phyloP scores from a whole-genome alignment of 306 rosid species.

The Fragaria ananassa region DNA sequence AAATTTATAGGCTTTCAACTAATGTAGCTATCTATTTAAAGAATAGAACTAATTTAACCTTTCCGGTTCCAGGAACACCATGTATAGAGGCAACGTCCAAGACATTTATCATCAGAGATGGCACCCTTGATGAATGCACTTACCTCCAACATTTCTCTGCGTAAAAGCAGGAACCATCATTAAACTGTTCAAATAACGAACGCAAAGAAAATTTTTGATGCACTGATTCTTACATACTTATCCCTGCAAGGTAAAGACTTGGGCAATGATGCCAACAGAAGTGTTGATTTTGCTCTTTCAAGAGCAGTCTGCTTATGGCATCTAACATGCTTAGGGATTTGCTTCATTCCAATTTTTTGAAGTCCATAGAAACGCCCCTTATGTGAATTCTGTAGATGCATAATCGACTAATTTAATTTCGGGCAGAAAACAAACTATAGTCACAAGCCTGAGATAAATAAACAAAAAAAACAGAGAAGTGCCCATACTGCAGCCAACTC shows the following conservation, averaged over 20 bases:
- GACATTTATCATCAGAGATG: constrained; percentile 74
- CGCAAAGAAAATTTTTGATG: constrained; percentile 8
- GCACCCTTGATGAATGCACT: constrained; percentile 77
- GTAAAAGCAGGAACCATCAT: constrained; percentile 26
- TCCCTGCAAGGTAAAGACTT: constrained; percentile 86
- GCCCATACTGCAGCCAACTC: constrained; percentile 73
- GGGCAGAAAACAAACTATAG: constrained; percentile 24
- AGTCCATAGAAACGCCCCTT: constrained; percentile 80
- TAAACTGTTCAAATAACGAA: constrained; percentile 14
- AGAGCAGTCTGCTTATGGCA: constrained; percentile 83
- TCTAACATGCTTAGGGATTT: constrained; percentile 74
- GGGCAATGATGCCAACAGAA: constrained; percentile 78
- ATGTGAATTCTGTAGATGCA: constrained; percentile 57
- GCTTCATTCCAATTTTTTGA: constrained; percentile 78
- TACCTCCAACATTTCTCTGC: constrained; percentile 86
- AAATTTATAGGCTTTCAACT: constrained; percentile 12
- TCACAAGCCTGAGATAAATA: constrained; percentile 21
- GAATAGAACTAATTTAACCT: constrained; percentile 41
- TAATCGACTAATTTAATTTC: constrained; percentile 19
- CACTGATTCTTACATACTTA: constrained; percentile 54
- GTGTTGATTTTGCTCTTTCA: constrained; percentile 87
- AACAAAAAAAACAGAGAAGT: constrained; percentile 16
- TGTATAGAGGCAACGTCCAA: constrained; percentile 94
- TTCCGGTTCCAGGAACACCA: constrained; percentile 99
- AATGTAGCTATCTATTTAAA: constrained; percentile 10